Conservation (phyloP, 352 stramenopile genomes). For the Phytopythium aichiense region DNA sequence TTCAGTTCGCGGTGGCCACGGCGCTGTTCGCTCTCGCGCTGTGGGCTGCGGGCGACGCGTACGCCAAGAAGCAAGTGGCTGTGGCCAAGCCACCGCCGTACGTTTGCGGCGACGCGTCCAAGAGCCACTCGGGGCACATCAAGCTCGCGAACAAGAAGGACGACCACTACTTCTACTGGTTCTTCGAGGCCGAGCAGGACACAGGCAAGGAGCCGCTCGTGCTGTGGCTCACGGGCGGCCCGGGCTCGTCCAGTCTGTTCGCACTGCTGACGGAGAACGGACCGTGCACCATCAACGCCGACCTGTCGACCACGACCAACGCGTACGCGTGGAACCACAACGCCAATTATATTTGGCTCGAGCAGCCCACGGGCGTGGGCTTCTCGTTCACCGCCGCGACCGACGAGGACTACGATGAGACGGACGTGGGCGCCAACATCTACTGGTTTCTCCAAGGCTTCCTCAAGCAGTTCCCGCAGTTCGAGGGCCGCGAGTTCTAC, state of each 20-base stretch:
- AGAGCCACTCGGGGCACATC: slow-evolving; percentile 41
- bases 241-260: slow-evolving; percentile 41
- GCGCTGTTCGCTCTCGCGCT: slow-evolving; percentile 15
- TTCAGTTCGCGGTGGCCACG: slow-evolving; percentile 14
- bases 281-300: slow-evolving; percentile 32
- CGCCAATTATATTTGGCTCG: slow-evolving; percentile 55
- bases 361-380: slow-evolving; percentile 42
- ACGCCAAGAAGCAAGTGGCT: background rate
- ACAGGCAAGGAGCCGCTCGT: slow-evolving; percentile 63
- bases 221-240: slow-evolving; percentile 49
- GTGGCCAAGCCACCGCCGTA: background rate
- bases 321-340: slow-evolving; percentile 45
- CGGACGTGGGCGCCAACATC: slow-evolving; percentile 59
- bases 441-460: slow-evolving; percentile 68
- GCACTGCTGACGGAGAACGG: slow-evolving; percentile 47
- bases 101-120: slow-evolving; percentile 21
- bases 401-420: slow-evolving; percentile 36
- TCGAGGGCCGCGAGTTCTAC: slow-evolving; percentile 55
- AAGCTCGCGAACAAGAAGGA: slow-evolving; percentile 36
- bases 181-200: slow-evolving; percentile 39
- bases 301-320: slow-evolving; percentile 34
- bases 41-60: slow-evolving; percentile 13
- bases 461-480: slow-evolving; percentile 52
- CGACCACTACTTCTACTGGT: slow-evolving; percentile 62
- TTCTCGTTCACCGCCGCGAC: slow-evolving; percentile 31